Evolutionary conservation across 805 yeast species (phyloP).

Genomic region (Yamadazyma tumulicola): DNA sequence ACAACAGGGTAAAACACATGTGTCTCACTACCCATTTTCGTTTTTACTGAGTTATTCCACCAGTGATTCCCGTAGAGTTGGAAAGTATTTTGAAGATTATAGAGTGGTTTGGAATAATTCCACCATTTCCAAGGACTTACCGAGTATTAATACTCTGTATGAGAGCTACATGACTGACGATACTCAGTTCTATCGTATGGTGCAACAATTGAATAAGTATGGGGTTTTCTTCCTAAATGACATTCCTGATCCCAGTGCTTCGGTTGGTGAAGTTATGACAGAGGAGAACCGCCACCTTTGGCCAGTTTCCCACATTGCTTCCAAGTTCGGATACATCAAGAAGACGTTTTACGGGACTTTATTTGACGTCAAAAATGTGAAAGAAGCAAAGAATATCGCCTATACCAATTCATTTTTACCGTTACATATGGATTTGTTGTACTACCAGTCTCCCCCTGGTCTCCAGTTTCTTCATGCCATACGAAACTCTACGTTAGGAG

Average conservation of each 20-base stretch:
- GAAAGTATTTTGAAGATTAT: conserved; percentile 33
- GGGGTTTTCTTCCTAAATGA: conserved; percentile 57
- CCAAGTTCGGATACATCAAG: conserved; percentile 63
- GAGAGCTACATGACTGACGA: conserved; percentile 34
- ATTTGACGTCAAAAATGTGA: conserved; percentile 58
- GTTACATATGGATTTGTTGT: conserved; percentile 72
- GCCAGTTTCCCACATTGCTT: conserved; percentile 41
- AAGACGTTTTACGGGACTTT: conserved; percentile 69
- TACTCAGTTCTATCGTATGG: conserved; percentile 32
- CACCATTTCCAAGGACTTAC: conserved; percentile 20
- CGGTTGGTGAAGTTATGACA: conserved; percentile 24
- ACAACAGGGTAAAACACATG: conserved; percentile 20
- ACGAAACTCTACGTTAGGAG: conserved; percentile 54
- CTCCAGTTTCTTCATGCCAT: conserved; percentile 65
- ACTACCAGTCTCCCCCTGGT: conserved; percentile 81
- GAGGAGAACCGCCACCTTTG: conserved; percentile 38
- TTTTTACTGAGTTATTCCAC: conserved; percentile 46
- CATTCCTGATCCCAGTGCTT: conserved; percentile 42
- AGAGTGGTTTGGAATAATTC: conserved; percentile 37
- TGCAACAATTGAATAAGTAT: conserved; percentile 46
- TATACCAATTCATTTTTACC: conserved; percentile 63
- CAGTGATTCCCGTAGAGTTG: conserved; percentile 28
- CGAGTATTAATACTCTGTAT: conserved; percentile 27
- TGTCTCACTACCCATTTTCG: conserved; percentile 37
- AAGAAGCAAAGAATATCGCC: conserved; percentile 62